Conservation (phyloP, 495 filamentous ascomycete species). For the Clavariopsis aquatica region DNA sequence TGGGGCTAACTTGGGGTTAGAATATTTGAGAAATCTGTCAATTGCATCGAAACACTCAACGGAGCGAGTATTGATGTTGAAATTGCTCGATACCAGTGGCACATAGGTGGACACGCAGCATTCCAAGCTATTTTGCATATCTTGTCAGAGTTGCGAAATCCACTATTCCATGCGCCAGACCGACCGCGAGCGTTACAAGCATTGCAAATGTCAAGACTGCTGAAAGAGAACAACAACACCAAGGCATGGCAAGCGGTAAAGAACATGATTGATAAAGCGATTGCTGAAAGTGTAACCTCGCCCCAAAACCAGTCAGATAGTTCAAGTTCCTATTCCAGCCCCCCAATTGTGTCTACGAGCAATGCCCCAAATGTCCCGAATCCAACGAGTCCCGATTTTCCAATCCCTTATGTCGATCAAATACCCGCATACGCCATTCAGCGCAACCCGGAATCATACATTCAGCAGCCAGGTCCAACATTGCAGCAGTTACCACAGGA, state of each 20-base stretch:
- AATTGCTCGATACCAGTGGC: conserved; percentile 33
- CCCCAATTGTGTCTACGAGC: background rate
- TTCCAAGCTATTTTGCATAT: conserved; percentile 37
- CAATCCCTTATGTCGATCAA: conserved; percentile 17
- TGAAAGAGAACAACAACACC: conserved; percentile 32
- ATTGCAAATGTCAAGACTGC: conserved; percentile 25
- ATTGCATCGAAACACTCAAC: conserved; percentile 29
- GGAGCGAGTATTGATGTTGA: conserved; percentile 28
- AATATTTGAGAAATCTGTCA: conserved; percentile 31
- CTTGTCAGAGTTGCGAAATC: conserved; percentile 36
- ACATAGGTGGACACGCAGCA: conserved; percentile 22
- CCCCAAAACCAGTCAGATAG: conserved; percentile 3
- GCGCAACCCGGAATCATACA: background rate
- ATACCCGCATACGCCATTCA: conserved; percentile 26
- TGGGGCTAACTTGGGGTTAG: conserved; percentile 3
- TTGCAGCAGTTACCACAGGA: background rate
- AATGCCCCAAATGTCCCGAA: background rate
- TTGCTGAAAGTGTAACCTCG: conserved; percentile 8
- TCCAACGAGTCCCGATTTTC: conserved; percentile 1
- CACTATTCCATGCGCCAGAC: conserved; percentile 31
- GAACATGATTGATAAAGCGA: conserved; percentile 34
- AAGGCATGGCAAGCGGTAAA: conserved; percentile 35
- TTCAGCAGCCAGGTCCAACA: background rate
- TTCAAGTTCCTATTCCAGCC: conserved; percentile 2
- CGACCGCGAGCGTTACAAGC: conserved; percentile 34